phyloP scores from a whole-genome alignment of 2,329 filamentous ascomycete species.

The Arthrobotrys megalospora region DNA sequence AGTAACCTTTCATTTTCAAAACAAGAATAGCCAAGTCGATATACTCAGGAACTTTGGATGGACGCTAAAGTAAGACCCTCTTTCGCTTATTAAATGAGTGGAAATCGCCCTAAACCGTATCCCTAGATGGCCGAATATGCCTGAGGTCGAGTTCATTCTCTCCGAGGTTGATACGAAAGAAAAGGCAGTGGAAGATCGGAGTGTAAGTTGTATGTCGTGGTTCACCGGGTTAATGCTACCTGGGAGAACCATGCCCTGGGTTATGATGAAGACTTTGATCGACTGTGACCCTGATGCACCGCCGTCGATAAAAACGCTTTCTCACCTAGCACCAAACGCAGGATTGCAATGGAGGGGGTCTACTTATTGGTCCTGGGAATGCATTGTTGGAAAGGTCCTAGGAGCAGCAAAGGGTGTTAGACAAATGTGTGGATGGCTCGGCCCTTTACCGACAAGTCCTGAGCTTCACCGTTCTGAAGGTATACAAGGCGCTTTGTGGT shows the following conservation, averaged over 20 bases:
- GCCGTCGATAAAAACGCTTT: slow-evolving; percentile 77
- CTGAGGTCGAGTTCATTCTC: slow-evolving; percentile 75
- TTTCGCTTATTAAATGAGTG: neutral
- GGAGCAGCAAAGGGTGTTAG: slow-evolving; percentile 77
- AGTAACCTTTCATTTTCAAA: slow-evolving; percentile 76
- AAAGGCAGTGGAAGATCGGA: slow-evolving; percentile 72
- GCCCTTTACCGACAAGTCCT: slow-evolving; percentile 77
- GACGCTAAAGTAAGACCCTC: slow-evolving; percentile 73
- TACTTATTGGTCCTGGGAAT: slow-evolving; percentile 82
- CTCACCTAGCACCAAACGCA: slow-evolving; percentile 77
- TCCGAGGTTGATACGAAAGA: slow-evolving; percentile 73
- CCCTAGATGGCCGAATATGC: slow-evolving; percentile 77
- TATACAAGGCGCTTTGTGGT: neutral
- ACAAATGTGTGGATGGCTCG: slow-evolving; percentile 81
- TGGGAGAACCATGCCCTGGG: slow-evolving; percentile 79
- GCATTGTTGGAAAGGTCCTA: slow-evolving; percentile 82
- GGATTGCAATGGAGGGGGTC: slow-evolving; percentile 84
- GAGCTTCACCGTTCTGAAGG: slow-evolving; percentile 77
- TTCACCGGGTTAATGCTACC: slow-evolving; percentile 82
- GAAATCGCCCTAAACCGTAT: slow-evolving; percentile 15
- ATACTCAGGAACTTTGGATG: slow-evolving; percentile 78
- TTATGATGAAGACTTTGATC: slow-evolving; percentile 83
- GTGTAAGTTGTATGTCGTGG: slow-evolving; percentile 82
- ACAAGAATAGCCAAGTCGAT: slow-evolving; percentile 78
- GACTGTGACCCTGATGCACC: slow-evolving; percentile 80